phyloP scores from a whole-genome alignment of 2,329 filamentous ascomycete species.

The Ophiostoma perfectum region DNA sequence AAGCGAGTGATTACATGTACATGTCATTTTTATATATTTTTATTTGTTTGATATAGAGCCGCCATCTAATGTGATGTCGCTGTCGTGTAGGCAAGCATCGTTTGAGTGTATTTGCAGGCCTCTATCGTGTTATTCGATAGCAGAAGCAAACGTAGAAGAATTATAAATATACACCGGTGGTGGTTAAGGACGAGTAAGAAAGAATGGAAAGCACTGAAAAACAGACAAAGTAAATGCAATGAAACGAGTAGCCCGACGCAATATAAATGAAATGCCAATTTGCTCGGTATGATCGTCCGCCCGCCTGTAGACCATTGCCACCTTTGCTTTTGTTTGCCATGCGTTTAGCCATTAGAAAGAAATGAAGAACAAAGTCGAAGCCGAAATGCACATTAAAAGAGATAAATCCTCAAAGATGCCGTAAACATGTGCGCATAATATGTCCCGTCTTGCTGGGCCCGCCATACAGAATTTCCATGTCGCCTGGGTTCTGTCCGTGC shows the following conservation, averaged over 20 bases:
- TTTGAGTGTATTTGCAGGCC: neutral
- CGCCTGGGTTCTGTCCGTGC: neutral
- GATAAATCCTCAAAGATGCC: constrained; percentile 5
- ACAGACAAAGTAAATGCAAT: neutral
- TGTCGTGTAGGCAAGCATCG: neutral
- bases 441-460: neutral
- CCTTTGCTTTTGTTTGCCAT: neutral
- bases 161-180: too few species aligned
- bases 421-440: neutral
- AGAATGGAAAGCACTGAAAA: neutral
- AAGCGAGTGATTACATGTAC: neutral
- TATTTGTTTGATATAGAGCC: neutral
- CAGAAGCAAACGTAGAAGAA: too few species aligned
- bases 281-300: neutral
- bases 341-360: neutral
- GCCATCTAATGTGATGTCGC: neutral
- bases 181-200: neutral
- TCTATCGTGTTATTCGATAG: too few species aligned
- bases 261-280: neutral
- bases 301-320: neutral
- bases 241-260: neutral
- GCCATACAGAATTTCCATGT: neutral
- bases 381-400: neutral
- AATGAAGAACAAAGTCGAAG: neutral
- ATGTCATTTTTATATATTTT: neutral